Evolutionary conservation across 192 early-diverging fungal species (phyloP).

Genomic region (Cetraspora pellucida): DNA sequence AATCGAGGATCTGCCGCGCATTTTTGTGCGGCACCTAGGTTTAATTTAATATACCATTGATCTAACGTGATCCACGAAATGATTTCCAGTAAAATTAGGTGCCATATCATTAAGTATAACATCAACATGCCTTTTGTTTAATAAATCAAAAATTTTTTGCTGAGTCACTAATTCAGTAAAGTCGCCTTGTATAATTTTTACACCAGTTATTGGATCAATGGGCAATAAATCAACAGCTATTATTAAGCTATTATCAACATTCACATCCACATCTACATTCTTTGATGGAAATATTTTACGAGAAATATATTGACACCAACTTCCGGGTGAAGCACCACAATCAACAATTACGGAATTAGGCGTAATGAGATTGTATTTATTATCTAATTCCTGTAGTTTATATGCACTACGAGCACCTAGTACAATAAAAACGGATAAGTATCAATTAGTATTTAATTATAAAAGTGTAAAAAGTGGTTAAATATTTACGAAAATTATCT

Average conservation of each 20-base stretch:
- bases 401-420: slow-evolving; percentile 64
- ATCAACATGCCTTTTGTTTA: slow-evolving; percentile 47
- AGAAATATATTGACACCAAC: slow-evolving; percentile 76
- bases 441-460: background rate
- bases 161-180: slow-evolving; percentile 56
- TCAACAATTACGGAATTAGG: slow-evolving; percentile 50
- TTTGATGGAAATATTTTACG: slow-evolving; percentile 38
- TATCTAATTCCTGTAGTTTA: slow-evolving; percentile 66
- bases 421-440: no score
- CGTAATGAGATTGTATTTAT: slow-evolving; percentile 49
- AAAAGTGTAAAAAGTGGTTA: background rate
- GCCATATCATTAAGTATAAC: slow-evolving; percentile 76
- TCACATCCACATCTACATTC: slow-evolving; percentile 1
- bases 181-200: slow-evolving; percentile 66
- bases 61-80: slow-evolving; percentile 64
- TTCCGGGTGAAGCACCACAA: slow-evolving; percentile 75
- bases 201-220: slow-evolving; percentile 69
- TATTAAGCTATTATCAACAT: slow-evolving; percentile 46
- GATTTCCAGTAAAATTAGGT: slow-evolving; percentile 74
- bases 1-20: no score
- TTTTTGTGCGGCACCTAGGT: no score
- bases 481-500: slow-evolving; percentile 60
- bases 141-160: slow-evolving; percentile 35
- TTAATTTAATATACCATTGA: no score
- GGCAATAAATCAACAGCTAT: slow-evolving; percentile 73